Base-by-base conservation (phyloP, 202 grass and related monocot genomes). In the Miscanthus sacchariflorus region DNA sequence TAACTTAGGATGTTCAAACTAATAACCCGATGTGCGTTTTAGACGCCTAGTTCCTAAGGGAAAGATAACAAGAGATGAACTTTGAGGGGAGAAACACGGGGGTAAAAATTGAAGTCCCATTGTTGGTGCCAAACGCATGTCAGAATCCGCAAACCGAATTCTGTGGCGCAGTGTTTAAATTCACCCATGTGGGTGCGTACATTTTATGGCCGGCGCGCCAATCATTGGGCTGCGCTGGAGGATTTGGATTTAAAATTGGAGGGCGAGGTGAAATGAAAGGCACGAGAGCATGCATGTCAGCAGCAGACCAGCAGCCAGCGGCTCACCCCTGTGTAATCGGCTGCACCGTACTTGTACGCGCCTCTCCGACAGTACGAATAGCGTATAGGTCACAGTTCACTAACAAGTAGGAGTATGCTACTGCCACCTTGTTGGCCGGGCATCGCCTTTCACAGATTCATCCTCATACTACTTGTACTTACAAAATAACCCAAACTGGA, bases 191-290 rank as follows among this genome's bases (percentile, higher is more conserved):
- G 46, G 45, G 0, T n/a, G 81, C 23, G 14, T 58, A 35, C 6
- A 72, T 86, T 81, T 56, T 40, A 65, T 65, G 61, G 61, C 61
- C 19, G 27, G 48, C 14, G 4, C 5, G 39, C 78, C 88, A 83
- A 83, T 86, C 30, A 78, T 83, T 86, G 73, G 88, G 12, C 71
- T 71, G 49, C 43, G 27, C 23, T n/a, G 25, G 24, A 69, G 68
- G 70, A 18, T 83, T 76, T 81, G 79, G 74, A 80, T 66, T 1
- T 9, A 5, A 15, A 28, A 38, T 39, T 33, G 50, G 46, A 72
- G 27, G 12, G 15, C 27, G 76, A 48, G 21, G 65, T 24, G 76
- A 35, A 35, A 35, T 35, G 33, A 50, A 36, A 75, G 18, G 72
- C 43, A 84, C 36, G 80, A 56, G 72, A 25, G 21, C 46, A 30